Evolutionary conservation across 2,329 filamentous ascomycete species (phyloP).

Genomic region (Albifimbria verrucaria): DNA sequence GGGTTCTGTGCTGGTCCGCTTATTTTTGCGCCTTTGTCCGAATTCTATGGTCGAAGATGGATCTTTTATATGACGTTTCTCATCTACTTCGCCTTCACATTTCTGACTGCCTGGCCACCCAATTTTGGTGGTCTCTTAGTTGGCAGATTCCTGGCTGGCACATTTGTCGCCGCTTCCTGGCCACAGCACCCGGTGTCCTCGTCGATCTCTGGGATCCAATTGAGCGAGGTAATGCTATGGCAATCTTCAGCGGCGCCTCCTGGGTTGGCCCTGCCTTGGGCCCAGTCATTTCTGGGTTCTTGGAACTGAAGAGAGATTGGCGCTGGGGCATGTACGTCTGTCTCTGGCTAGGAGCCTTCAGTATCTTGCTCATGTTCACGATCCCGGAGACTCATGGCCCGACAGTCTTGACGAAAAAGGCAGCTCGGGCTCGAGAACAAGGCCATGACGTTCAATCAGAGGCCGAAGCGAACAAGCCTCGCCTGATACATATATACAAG

Average conservation of each 20-base stretch:
- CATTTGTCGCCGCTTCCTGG: conserved; percentile 49
- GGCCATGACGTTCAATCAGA: conserved; percentile 43
- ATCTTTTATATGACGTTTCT: conserved; percentile 41
- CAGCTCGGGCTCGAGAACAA: conserved; percentile 41
- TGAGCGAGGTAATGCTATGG: conserved; percentile 51
- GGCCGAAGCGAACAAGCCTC: conserved; percentile 41
- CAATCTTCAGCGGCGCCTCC: conserved; percentile 48
- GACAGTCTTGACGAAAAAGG: conserved; percentile 50
- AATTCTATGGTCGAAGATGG: conserved; percentile 47
- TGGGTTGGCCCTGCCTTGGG: conserved; percentile 52
- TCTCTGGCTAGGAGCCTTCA: conserved; percentile 38
- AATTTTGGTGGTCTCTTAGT: conserved; percentile 51
- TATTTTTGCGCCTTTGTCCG: conserved; percentile 47
- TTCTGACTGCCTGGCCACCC: conserved; percentile 39
- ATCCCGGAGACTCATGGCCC: conserved; percentile 56
- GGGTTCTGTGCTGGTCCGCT: conserved; percentile 52
- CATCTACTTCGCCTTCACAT: conserved; percentile 33
- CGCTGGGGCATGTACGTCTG: conserved; percentile 49
- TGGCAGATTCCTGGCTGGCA: conserved; percentile 53
- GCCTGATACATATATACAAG: conserved; percentile 40
- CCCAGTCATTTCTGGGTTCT: conserved; percentile 53
- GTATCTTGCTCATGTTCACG: conserved; percentile 46
- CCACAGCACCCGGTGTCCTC: conserved; percentile 47
- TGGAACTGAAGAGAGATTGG: conserved; percentile 53
- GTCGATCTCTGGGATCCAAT: conserved; percentile 51